Base-by-base conservation (phyloP, 2,329 filamentous ascomycete species). In the Cladosporium colombiae region DNA sequence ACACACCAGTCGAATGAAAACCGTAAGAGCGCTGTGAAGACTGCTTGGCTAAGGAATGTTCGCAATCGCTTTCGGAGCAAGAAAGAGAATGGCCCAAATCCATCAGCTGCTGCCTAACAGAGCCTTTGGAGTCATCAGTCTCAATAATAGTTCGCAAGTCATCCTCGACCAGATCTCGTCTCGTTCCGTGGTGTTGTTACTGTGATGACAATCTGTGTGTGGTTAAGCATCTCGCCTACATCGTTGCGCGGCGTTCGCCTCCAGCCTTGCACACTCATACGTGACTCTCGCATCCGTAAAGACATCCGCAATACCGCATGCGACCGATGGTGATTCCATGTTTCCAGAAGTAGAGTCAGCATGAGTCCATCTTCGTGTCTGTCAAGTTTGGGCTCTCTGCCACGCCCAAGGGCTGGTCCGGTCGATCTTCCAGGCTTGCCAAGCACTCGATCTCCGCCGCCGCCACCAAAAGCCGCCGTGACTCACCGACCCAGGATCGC, bases 371-470 rank as follows among this genome's bases (percentile, higher is more conserved):
- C 40, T 46, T 21, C 40, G 40, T 46, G n/a, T 46, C 40, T 46
- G 40, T 11, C 40, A 46, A 21, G 40, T 21, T 46, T 46, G 40
- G 40, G n/a, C 40, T 4, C 40, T 23, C 10, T 21, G n/a, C 40
- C 40, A 46, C 40, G n/a, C 40, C 40, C 27, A 27, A 27, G 27
- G 27, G 27, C 27, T 27, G 13, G n/a, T 46, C 40, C 55, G 55
- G 14, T 57, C 33, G n/a, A 33, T 37, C 31, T 46, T 14, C 11
- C 44, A 31, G 18, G 27, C n/a, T 23, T 46, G 59, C 59, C 59
- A 62, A 62, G 59, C 59, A 52, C 56, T 14, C 44, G 23, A 53
- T 37, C 59, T 23, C 46, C 29, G n/a, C 46, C 52, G 31, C 52
- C 50, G 2, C 27, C 52, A 23, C 14, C 52, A 29, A 55, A 55